Conservation (phyloP, 805 yeast genomes). For the Teunomyces lycoperdinae region DNA sequence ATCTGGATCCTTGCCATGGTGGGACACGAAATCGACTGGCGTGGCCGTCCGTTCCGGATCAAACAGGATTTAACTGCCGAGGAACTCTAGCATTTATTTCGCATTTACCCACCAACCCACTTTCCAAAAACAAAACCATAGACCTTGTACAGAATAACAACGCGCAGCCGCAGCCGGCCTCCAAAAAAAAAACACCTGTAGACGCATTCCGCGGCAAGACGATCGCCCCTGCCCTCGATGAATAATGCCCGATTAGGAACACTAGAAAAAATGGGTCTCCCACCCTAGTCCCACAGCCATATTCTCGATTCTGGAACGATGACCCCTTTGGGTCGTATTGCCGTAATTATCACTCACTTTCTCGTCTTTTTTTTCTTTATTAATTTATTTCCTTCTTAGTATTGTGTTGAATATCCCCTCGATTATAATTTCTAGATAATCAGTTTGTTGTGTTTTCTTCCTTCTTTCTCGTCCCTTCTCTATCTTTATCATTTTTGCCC, state of each 20-base stretch:
- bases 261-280: neutral
- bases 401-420: neutral
- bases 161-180: neutral
- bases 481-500: neutral
- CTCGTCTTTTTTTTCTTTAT: neutral
- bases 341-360: neutral
- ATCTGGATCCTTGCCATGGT: slow-evolving; percentile 79
- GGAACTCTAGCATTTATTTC: slow-evolving; percentile 33
- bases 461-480: neutral
- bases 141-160: neutral
- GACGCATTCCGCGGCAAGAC: slow-evolving; percentile 1
- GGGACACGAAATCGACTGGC: slow-evolving; percentile 76
- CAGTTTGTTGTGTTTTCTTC: neutral
- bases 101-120: neutral
- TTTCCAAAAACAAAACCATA: too few species aligned
- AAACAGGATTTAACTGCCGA: slow-evolving; percentile 76
- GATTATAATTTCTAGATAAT: neutral
- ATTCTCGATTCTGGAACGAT: neutral
- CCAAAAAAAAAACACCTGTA: slow-evolving; percentile 1
- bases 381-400: neutral
- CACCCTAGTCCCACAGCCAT: neutral
- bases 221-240: neutral
- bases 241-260: slow-evolving; percentile 2
- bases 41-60: slow-evolving; percentile 73
- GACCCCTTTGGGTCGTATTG: neutral